Percentiles rank a stretch among this genome's conserved stretches.
Conservation (phyloP, 208 protist species). For the Trypanosoma vivax region DNA sequence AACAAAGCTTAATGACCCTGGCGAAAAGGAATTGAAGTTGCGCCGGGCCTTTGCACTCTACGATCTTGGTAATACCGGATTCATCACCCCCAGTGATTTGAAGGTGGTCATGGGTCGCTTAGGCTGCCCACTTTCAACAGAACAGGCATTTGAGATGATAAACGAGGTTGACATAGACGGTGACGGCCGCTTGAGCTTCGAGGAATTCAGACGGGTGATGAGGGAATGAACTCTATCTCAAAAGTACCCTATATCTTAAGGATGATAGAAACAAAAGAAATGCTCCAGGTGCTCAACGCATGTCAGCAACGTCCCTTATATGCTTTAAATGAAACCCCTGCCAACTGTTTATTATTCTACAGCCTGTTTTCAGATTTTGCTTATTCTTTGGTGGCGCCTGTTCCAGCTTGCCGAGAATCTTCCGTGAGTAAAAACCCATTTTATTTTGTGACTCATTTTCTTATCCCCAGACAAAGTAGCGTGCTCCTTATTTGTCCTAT, state of each 20-base stretch:
- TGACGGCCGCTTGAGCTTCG: slow-evolving; percentile 84
- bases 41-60: slow-evolving; percentile 91
- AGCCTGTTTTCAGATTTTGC: too few relatives aligned
- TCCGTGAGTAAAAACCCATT: too few relatives aligned
- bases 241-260: background rate
- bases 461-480: too few relatives aligned
- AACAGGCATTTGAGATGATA: slow-evolving; percentile 92
- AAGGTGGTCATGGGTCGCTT: slow-evolving; percentile 90
- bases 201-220: slow-evolving; percentile 87
- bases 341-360: too few relatives aligned
- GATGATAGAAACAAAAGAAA: background rate
- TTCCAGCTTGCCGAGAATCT: too few relatives aligned
- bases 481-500: too few relatives aligned
- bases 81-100: slow-evolving; percentile 88
- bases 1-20: slow-evolving; percentile 81
- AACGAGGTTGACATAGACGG: slow-evolving; percentile 84
- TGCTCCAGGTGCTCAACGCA: too few relatives aligned
- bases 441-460: too few relatives aligned
- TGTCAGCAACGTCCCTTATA: too few relatives aligned
- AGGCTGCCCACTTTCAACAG: slow-evolving; percentile 84
- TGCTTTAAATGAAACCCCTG: too few relatives aligned
- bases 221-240: slow-evolving; percentile 24
- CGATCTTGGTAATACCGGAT: slow-evolving; percentile 92
- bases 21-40: slow-evolving; percentile 91
- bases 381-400: too few relatives aligned